Base-by-base conservation (phyloP, 2,329 filamentous ascomycete species). In the Helicocarpus griseus region DNA sequence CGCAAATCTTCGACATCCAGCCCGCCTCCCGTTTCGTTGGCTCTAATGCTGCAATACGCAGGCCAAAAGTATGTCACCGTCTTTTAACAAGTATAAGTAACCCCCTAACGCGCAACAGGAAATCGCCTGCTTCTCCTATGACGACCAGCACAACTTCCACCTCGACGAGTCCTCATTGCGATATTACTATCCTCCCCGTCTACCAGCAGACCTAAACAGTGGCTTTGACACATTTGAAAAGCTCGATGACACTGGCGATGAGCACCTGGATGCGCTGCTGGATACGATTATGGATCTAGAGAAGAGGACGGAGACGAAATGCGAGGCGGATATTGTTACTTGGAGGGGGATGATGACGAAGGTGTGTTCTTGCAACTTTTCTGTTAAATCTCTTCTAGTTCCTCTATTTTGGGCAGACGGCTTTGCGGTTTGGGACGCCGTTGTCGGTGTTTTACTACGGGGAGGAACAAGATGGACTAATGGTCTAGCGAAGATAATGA, bases 291-390 rank as follows among this genome's bases (percentile, higher is more conserved):
- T 82, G 46, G 77, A 79, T 24, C 76, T 87, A 58, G 93, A 97
- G 69, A 76, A 83, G 65, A 75, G 82, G 57, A 80, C 77, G 0
- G 78, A 80, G 2, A 76, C 80, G 61, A 83, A 78, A 63, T 82
- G 85, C 29, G 83, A 89, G 55, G 85, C 86, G 2, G 82, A 95
- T 60, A 67, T 97, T 43, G 77, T 97, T 48, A 97, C 91, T 1
- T 98, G 91, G 91, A 78, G 93, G 62, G 93, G 93, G 35, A 96
- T 97, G 89, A 90, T 98, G 85, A 97, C 93, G 56, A 98, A 96
- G 78, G 89, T 90, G 65, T 49, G 28, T 24, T 47, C n/a, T n/a
- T 44, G n/a, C 17, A 2, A 5, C 24, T 21, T 17, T 45, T 19
- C 41, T 44, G 29, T 31, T 31, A 8, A 8, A 31, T 31, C 29